Conservation (phyloP, 1,139 yeast genomes). For the Kazachstania sp. region DNA sequence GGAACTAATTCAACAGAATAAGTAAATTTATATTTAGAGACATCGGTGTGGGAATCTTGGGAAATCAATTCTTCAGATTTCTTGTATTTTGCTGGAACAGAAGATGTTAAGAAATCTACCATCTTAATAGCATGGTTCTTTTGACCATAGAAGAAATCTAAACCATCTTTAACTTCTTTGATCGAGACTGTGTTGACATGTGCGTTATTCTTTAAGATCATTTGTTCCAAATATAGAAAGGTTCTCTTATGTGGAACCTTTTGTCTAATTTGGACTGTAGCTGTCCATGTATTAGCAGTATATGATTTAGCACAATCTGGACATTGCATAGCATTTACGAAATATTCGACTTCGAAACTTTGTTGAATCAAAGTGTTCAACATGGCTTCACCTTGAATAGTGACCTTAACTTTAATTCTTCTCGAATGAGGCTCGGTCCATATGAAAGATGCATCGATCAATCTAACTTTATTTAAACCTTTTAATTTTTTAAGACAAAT, state of each 20-base stretch:
- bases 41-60: conserved; percentile 84
- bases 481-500: conserved; percentile 77
- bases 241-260: conserved; percentile 98
- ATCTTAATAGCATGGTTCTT: conserved; percentile 87
- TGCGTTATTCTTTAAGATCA: conserved; percentile 86
- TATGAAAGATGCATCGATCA: conserved; percentile 86
- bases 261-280: conserved; percentile 93
- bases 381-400: conserved; percentile 96
- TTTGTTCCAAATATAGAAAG: conserved; percentile 86
- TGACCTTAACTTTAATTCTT: conserved; percentile 78
- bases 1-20: conserved; percentile 93
- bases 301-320: conserved; percentile 96
- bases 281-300: conserved; percentile 96
- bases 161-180: conserved; percentile 86
- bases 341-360: conserved; percentile 87
- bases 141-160: conserved; percentile 84
- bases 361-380: conserved; percentile 88
- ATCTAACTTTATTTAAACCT: conserved; percentile 79
- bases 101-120: conserved; percentile 81
- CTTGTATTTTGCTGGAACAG: conserved; percentile 75
- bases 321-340: conserved; percentile 94
- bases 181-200: conserved; percentile 91
- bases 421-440: conserved; percentile 99
- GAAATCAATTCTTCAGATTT: conserved; percentile 88
- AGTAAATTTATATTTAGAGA: conserved; percentile 79